Percentiles rank a stretch among this genome's conserved stretches.
phyloP scores from a whole-genome alignment of 176 grass and related monocot genomes.

The Carex scoparia region DNA sequence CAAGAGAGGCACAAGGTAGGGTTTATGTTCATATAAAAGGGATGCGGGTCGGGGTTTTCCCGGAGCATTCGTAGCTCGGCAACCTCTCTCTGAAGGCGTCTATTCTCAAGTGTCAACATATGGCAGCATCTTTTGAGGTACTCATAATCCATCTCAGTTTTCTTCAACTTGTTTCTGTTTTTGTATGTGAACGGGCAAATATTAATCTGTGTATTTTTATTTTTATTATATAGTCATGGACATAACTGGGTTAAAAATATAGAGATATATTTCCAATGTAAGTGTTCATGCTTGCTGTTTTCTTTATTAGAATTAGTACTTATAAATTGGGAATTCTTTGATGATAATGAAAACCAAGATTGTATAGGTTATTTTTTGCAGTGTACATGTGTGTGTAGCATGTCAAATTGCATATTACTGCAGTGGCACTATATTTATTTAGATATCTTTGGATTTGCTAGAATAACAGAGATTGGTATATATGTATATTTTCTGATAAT shows the following conservation, averaged over 20 bases:
- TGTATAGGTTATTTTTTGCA: not conserved
- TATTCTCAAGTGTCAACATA: conserved; percentile 41
- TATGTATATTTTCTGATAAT: not conserved
- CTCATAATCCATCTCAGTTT: conserved; percentile 45
- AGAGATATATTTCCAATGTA: not conserved
- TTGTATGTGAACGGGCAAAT: not conserved
- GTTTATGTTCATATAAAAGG: not conserved
- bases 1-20: not conserved
- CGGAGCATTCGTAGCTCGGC: conserved; percentile 28
- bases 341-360: not conserved
- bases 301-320: too few species aligned
- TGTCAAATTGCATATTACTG: not conserved
- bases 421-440: not conserved
- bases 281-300: too few species aligned
- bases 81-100: conserved; percentile 38
- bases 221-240: too few species aligned
- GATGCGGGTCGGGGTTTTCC: not conserved
- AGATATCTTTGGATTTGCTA: not conserved
- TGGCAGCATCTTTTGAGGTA: conserved; percentile 41
- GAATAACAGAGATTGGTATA: not conserved
- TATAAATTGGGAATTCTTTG: too few species aligned
- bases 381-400: not conserved
- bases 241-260: not conserved
- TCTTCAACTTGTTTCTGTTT: conserved; percentile 42
- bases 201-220: not conserved